Base-by-base conservation (phyloP, 2,329 filamentous ascomycete genomes). In the Cytospora piceae region DNA sequence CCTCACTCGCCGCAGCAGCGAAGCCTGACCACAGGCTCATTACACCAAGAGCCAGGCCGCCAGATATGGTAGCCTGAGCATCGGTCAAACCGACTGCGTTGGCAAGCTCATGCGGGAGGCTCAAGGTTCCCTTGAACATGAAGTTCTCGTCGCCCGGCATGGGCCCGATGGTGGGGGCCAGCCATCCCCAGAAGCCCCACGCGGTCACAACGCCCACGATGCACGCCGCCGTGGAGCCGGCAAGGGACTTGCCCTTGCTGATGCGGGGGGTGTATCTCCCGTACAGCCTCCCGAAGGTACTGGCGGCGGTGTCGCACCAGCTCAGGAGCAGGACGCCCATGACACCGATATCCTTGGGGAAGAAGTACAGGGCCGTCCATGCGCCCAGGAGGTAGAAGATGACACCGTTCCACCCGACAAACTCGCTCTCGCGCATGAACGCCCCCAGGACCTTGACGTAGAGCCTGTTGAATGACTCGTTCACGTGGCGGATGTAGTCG, bases 261-360 rank as follows among this genome's bases (percentile, higher is more conserved):
- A 99, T 85, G 61, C 90, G 86, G 46, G 92, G 92, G 2, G 95
- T 99, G 75, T 97, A 94, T 68, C 90, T 87, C 52, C 95, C 95
- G 79, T 92, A 98, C 17, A 94, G 82, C 63, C 95, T 87, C 61
- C 95, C 95, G 74, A 99, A 94, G 0, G 95, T 99, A 75, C 91
- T 95, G 59, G 95, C 95, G 42, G 95, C 95, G 1, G 95, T 98
- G 77, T 99, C 95, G 78, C 95, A 99, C 95, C 95, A 99, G 74
- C 92, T 96, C 29, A 99, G 86, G 51, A 99, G 85, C 72, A 99
- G 82, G 53, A 98, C 90, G 68, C 91, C 89, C 82, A 98, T 90
- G 58, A 96, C 90, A 9, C 90, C 93, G 29, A 99, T 86, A 73
- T 99, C 95, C 80, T 98, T 99, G 69, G 94, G 93, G 76, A 96